Conservation (phyloP, 768 basidiomycete genomes). For the Russula brevipes region DNA sequence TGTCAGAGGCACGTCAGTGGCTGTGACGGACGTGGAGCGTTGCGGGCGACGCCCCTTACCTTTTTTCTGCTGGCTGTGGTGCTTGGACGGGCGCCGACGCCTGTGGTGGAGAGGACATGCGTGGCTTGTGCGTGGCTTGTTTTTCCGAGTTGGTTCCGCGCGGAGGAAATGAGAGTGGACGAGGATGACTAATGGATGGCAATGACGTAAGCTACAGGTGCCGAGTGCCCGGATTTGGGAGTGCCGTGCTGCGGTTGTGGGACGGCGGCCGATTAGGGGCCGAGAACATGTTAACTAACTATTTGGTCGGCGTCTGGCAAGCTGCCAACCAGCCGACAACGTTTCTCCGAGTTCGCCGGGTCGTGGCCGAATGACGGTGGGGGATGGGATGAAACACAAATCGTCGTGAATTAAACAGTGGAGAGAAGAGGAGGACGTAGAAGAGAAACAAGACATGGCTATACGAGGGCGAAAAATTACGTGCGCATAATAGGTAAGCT, state of each 20-base stretch:
- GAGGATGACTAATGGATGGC: conserved; percentile 3
- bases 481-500: conserved; percentile 8
- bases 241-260: no score
- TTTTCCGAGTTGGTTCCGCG: background rate
- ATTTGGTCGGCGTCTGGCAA: background rate
- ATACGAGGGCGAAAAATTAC: conserved; percentile 3
- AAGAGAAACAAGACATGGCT: background rate
- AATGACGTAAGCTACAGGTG: no score
- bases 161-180: background rate
- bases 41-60: background rate
- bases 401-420: background rate
- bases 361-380: background rate
- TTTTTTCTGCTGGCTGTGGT: background rate
- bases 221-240: no score
- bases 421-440: background rate
- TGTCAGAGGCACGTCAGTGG: background rate
- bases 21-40: background rate
- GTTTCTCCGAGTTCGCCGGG: conserved; percentile 7
- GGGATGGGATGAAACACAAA: background rate
- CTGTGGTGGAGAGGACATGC: background rate
- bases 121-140: no score
- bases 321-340: background rate
- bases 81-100: no score
- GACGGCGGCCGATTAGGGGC: no score
- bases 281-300: background rate